These are phyloP conservation scores for Handroanthus guayacan DNA, from an alignment of 257 asterid genomes.

Conservation along the genomic window DNA sequence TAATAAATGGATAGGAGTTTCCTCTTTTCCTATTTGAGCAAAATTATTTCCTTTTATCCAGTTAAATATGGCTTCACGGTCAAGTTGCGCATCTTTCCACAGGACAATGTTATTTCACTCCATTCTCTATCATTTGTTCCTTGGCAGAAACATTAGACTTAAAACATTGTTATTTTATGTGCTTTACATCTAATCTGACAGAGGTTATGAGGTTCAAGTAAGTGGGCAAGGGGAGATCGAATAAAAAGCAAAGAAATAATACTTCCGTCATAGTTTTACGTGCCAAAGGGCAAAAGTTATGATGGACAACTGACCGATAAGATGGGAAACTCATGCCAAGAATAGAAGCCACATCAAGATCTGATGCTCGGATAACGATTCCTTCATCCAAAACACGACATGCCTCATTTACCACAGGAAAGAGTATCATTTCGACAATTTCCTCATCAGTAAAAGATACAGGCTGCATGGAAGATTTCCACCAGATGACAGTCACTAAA, in stretches of 20 bases:
- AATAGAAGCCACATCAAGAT: conserved; percentile 72
- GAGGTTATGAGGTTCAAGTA: background rate
- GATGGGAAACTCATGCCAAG: conserved; percentile 77
- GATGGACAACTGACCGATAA: conserved; percentile 53
- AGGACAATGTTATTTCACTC: background rate
- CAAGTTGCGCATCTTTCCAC: background rate
- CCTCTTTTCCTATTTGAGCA: background rate
- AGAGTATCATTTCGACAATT: conserved; percentile 72
- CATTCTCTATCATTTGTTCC: background rate
- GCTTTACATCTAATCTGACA: background rate
- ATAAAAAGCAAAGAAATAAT: background rate
- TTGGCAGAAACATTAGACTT: background rate
- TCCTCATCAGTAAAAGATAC: conserved; percentile 62
- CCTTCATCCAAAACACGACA: conserved; percentile 71
- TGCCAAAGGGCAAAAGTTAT: background rate
- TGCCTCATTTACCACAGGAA: conserved; percentile 74
- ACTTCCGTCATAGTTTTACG: background rate
- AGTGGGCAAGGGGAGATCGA: background rate
- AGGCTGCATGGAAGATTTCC: conserved; percentile 49
- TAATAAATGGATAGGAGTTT: no score
- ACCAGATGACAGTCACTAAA: background rate
- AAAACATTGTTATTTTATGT: background rate
- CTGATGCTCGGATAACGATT: conserved; percentile 64
- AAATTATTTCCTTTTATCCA: background rate
- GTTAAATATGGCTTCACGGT: background rate